A percentile compares a stretch with the other conserved stretches of the same genome.
Conservation (phyloP, 805 yeast genomes). For the Cyberlindnera euphorbiae region DNA sequence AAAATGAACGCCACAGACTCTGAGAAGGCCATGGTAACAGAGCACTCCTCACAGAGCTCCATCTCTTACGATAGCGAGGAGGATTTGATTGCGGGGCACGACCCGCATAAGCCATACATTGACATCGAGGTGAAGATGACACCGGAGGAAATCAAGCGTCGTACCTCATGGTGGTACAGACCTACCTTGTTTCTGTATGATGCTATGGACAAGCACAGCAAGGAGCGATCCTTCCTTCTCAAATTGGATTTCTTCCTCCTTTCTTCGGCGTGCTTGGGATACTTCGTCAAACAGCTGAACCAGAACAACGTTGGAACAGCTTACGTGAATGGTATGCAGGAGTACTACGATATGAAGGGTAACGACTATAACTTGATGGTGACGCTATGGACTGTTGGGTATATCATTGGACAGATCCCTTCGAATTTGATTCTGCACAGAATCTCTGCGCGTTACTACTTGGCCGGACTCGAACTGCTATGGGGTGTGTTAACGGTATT, state of each 20-base stretch:
- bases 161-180: conserved; percentile 12
- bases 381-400: conserved; percentile 46
- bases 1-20: too few relatives aligned
- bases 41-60: too few relatives aligned
- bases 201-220: conserved; percentile 31
- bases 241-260: conserved; percentile 37
- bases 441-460: conserved; percentile 38
- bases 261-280: conserved; percentile 39
- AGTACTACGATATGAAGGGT: conserved; percentile 35
- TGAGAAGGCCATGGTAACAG: too few relatives aligned
- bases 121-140: conserved; percentile 11
- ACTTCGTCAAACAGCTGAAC: conserved; percentile 41
- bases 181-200: conserved; percentile 25
- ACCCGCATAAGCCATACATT: too few relatives aligned
- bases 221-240: conserved; percentile 30
- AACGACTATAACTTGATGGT: conserved; percentile 40
- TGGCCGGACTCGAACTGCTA: conserved; percentile 38
- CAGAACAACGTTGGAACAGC: conserved; percentile 41
- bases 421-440: conserved; percentile 37
- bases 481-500: conserved; percentile 40
- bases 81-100: too few relatives aligned
- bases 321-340: conserved; percentile 44
- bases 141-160: conserved; percentile 10
- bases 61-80: too few relatives aligned
- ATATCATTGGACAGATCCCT: conserved; percentile 46